Percentiles rank a stretch among this genome's conserved stretches.
These are phyloP conservation scores for Oidium heveae DNA, from an alignment of 2,329 filamentous ascomycete genomes.

Conservation along the genomic window DNA sequence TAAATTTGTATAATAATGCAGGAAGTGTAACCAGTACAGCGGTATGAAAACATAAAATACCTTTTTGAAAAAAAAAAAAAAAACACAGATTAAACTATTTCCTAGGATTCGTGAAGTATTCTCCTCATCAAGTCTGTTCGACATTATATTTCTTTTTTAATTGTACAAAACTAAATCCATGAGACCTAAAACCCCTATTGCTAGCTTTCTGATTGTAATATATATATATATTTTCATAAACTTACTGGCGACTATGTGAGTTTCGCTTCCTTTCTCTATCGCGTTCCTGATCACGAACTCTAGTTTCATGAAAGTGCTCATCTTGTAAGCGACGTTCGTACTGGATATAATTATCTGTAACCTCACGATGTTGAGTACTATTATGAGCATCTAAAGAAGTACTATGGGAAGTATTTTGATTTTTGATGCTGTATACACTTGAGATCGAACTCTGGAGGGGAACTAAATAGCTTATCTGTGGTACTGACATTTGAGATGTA, in stretches of 20 bases:
- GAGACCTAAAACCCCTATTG: constrained; percentile 3
- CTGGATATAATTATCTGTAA: not conserved
- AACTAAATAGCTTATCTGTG: not conserved
- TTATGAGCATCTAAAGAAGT: not conserved
- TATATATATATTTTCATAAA: not conserved
- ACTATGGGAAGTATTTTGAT: not conserved
- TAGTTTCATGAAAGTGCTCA: not conserved
- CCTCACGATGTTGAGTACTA: not conserved
- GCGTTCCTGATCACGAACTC: not conserved
- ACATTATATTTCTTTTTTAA: too few relatives aligned
- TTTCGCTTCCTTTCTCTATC: not conserved
- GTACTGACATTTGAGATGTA: not conserved
- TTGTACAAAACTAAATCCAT: too few relatives aligned
- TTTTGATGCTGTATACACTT: not conserved
- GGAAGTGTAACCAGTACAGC: too few relatives aligned
- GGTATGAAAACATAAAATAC: too few relatives aligned
- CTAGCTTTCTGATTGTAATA: not conserved
- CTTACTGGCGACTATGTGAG: not conserved
- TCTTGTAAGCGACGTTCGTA: not conserved
- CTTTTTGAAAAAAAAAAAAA: too few relatives aligned
- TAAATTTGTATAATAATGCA: too few relatives aligned
- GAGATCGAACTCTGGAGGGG: not conserved
- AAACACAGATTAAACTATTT: too few relatives aligned
- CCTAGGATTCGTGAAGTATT: too few relatives aligned
- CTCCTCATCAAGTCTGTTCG: too few relatives aligned